Evolutionary conservation across 2,329 filamentous ascomycete genomes (phyloP), one percentile per base, ranked within the genome.

Genomic region (Periconia sp.): DNA sequence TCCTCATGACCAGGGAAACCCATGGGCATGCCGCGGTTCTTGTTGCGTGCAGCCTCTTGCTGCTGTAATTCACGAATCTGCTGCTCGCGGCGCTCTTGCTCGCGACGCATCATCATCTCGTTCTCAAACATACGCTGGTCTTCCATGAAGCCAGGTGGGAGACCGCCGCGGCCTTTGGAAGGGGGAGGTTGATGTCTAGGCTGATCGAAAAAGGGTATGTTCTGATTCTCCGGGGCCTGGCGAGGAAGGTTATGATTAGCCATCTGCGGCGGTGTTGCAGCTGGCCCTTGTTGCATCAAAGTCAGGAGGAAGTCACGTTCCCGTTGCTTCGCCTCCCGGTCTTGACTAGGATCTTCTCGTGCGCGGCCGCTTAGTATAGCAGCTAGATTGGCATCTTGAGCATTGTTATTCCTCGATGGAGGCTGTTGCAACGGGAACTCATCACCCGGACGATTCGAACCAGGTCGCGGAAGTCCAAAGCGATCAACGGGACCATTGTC

Each of bases 281-380:
- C 59, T 4, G 77, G 73, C n/a, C n/a, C n/a, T 59, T 81, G 78
- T 55, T 86, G 83, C 88, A 96, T 94, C 21, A 96, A 78, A 48
- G 85, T 88, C 70, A 95, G 88, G 35, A 96, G 74, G 65, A 94
- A 92, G 52, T 95, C 88, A n/a, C 87, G 83, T 57, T 92, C 65
- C 21, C 88, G 56, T 78, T 82, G 64, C 80, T 85, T 63, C 74
- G 60, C 49, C n/a, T n/a, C n/a, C n/a, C n/a, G n/a, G 50, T 61
- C 50, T 66, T 57, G 70, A 23, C 69, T 52, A 65, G 58, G 71
- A 12, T 65, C 65, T 28, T 59, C 73, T 41, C 57, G 54, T 4
- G 48, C 74, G 61, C 66, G 69, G 31, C 65, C 65, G 25, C 69
- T 73, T 49, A 68, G 66, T 22, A 70, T 48, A 28, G 63, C 63